Evolutionary conservation across 345 rosid species (phyloP), one percentile per base, ranked within the genome.

Genomic region (Draba incana): DNA sequence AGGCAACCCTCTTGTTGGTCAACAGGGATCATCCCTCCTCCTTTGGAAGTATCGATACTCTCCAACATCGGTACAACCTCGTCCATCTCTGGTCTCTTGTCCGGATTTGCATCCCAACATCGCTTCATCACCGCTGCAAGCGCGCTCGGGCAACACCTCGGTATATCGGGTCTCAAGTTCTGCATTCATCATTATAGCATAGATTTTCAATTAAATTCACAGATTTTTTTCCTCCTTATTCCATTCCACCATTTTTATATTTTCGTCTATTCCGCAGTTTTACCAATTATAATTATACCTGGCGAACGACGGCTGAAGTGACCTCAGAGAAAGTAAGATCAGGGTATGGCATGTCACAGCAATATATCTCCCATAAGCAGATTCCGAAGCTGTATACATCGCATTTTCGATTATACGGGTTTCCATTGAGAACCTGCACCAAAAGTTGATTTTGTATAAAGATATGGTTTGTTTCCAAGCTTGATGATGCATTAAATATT

Each of bases 331-430:
- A 94, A 71, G 95, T 94, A 57, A 89, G 97, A 72, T 94, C 90
- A 13, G 98, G 90, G 71, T 94, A 87, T 1, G 99, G 99, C 98
- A 94, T 94, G 84, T 91, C 99, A 62, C 98, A 94, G 77, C 99
- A 94, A 79, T 89, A 94, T 35, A 80, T 94, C 88, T 94, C 98
- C 98, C 99, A 94, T 60, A 94, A 66, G 71, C 98, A 93, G 78
- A 93, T 90, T 31, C 98, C 92, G 6, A 93, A 93, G 77, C 98
- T 94, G 75, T 94, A 91, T 56, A 94, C 99, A 50, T 94, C 99
- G 16, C 99, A 94, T 80, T 89, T 94, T 76, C 98, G 83, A 75
- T 94, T 94, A 74, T 94, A 94, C 10, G 99, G 92, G 56, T 79
- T 84, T 75, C 99, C 99, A 79, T 94, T 89, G 54, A 94, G 92